Percentiles rank a stretch among this genome's conserved stretches.
These are phyloP conservation scores for Saccharum officinarum DNA, from an alignment of 176 grass and related monocot species.

Conservation along the genomic window DNA sequence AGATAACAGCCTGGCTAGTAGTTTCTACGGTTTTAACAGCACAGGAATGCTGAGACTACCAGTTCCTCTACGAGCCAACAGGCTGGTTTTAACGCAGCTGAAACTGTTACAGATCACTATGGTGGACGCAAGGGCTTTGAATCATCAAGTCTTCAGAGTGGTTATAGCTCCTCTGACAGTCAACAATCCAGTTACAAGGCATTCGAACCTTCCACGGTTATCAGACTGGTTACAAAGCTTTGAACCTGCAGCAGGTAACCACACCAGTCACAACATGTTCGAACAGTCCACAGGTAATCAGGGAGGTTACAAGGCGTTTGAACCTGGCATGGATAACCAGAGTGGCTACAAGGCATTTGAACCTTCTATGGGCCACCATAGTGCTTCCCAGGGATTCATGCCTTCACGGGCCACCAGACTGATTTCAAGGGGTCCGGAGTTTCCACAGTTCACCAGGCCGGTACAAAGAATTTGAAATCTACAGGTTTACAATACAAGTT, in stretches of 20 bases:
- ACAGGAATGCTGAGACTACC: slow-evolving; percentile 1
- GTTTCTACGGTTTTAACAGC: slow-evolving; percentile 47
- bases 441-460: slow-evolving; percentile 15
- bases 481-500: slow-evolving; percentile 43
- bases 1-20: slow-evolving; percentile 42
- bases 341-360: slow-evolving; percentile 24
- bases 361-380: slow-evolving; percentile 19
- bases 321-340: slow-evolving; percentile 11
- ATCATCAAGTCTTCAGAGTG: slow-evolving; percentile 33
- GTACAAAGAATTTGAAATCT: slow-evolving; percentile 37
- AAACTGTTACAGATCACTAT: slow-evolving; percentile 33
- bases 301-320: slow-evolving; percentile 17
- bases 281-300: slow-evolving; percentile 19
- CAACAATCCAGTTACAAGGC: slow-evolving; percentile 41
- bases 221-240: slow-evolving; percentile 36
- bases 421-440: slow-evolving; percentile 24
- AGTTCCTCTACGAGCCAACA: slow-evolving; percentile 29
- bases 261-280: slow-evolving; percentile 32
- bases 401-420: slow-evolving; percentile 28
- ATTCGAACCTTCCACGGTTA: slow-evolving; percentile 39
- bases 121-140: slow-evolving; percentile 28
- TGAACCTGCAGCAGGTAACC: slow-evolving; percentile 29
- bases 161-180: slow-evolving; percentile 35
- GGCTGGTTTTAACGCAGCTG: slow-evolving; percentile 30
- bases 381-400: slow-evolving; percentile 36